Percentiles rank a stretch among this genome's conserved stretches.
Conservation (phyloP, 306 rosid species). For the Vigna trinervia region DNA sequence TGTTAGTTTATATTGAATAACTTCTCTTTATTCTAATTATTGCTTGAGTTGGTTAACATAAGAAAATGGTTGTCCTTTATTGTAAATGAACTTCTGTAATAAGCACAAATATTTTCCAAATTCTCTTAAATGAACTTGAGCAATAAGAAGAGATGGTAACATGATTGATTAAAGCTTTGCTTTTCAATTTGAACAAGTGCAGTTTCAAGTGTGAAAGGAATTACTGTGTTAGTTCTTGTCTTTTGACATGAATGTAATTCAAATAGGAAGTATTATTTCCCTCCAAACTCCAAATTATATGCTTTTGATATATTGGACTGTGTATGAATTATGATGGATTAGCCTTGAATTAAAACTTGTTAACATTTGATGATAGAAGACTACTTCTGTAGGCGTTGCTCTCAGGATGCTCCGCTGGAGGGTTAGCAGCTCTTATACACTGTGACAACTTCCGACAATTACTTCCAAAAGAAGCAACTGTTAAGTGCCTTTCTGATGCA, state of each 20-base stretch:
- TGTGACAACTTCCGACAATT: slow-evolving; percentile 75
- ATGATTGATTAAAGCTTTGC: slow-evolving; percentile 10
- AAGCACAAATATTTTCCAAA: not conserved
- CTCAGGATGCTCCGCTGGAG: slow-evolving; percentile 99
- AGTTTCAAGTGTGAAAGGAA: slow-evolving; percentile 29
- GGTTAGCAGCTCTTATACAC: slow-evolving; percentile 93
- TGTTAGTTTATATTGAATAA: slow-evolving; percentile 5
- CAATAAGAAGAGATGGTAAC: slow-evolving; percentile 4
- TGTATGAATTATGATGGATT: slow-evolving; percentile 24
- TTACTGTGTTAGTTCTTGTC: slow-evolving; percentile 7
- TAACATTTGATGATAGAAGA: slow-evolving; percentile 21
- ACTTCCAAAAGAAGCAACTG: slow-evolving; percentile 65
- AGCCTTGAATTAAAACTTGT: slow-evolving; percentile 33
- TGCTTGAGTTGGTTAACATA: slow-evolving; percentile 28
- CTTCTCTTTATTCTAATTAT: slow-evolving; percentile 10
- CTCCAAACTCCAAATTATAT: slow-evolving; percentile 12
- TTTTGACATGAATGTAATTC: slow-evolving; percentile 35
- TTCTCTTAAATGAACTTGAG: slow-evolving; percentile 17
- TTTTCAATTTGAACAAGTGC: slow-evolving; percentile 19
- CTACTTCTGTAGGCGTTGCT: slow-evolving; percentile 79
- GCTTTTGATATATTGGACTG: slow-evolving; percentile 17
- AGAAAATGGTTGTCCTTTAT: slow-evolving; percentile 15
- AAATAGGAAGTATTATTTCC: slow-evolving; percentile 15
- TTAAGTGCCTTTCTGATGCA: slow-evolving; percentile 95
- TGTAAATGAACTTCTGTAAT: slow-evolving; percentile 14